Conservation (phyloP, 164 flowering plant species). For the Brasenia schreberi region DNA sequence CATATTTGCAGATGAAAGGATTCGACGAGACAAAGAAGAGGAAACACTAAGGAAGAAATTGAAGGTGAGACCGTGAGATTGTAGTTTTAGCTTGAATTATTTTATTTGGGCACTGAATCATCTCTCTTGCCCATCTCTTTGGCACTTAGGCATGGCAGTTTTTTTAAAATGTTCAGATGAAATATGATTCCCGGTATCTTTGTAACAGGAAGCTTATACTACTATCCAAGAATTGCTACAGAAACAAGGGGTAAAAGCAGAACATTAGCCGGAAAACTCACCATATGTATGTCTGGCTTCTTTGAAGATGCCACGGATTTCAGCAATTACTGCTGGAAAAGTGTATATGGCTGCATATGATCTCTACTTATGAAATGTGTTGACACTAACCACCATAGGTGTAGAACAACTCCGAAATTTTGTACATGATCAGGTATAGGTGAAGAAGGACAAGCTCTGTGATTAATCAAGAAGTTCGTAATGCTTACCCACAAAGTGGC, state of each 20-base stretch:
- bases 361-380: too few species aligned
- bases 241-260: conserved; percentile 4
- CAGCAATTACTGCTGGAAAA: too few species aligned
- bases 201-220: conserved; percentile 16
- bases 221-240: conserved; percentile 18
- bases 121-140: neutral
- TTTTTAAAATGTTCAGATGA: neutral
- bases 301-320: too few species aligned
- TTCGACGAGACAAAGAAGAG: conserved; percentile 50
- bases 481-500: too few species aligned
- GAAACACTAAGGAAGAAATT: conserved; percentile 47
- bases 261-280: neutral
- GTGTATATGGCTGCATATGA: too few species aligned
- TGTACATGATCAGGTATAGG: too few species aligned
- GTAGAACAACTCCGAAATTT: too few species aligned
- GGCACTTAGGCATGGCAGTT: neutral
- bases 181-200: neutral
- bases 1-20: conserved; percentile 63
- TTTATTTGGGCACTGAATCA: neutral
- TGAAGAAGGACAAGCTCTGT: too few species aligned
- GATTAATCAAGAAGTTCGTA: too few species aligned
- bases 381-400: too few species aligned
- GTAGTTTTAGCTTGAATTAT: neutral
- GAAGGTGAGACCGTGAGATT: conserved; percentile 46
- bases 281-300: too few species aligned